phyloP scores from a whole-genome alignment of 345 rosid genomes.

The Litchi chinensis region DNA sequence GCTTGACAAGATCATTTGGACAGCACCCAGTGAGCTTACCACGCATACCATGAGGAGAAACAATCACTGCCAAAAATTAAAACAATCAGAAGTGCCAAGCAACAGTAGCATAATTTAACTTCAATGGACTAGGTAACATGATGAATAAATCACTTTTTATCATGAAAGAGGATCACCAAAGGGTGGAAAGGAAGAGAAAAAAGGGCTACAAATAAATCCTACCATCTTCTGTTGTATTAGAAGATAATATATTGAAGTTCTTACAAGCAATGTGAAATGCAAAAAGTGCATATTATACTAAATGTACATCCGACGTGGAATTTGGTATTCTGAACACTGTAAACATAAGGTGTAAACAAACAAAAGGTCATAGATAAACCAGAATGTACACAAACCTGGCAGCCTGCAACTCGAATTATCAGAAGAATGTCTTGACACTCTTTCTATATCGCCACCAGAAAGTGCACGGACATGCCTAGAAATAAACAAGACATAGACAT shows the following conservation, averaged over 20 bases:
- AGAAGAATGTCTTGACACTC: constrained; percentile 57
- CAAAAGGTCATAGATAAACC: background rate
- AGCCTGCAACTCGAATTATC: constrained; percentile 56
- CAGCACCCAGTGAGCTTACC: constrained; percentile 91
- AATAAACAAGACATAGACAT: constrained; percentile 24
- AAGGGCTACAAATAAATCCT: background rate
- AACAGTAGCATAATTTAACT: constrained; percentile 12
- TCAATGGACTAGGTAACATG: constrained; percentile 6
- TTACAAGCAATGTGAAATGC: background rate
- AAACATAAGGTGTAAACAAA: background rate
- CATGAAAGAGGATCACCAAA: background rate
- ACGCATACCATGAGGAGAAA: constrained; percentile 96
- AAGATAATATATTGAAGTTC: background rate
- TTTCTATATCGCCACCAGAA: constrained; percentile 76
- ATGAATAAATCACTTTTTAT: constrained; percentile 10
- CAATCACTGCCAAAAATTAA: constrained; percentile 62
- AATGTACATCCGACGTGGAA: background rate
- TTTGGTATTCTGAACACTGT: background rate
- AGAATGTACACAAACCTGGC: constrained; percentile 68
- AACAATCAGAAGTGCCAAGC: constrained; percentile 28
- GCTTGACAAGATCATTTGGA: constrained; percentile 93
- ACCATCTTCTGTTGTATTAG: background rate
- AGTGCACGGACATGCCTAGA: constrained; percentile 82
- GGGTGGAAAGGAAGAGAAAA: background rate
- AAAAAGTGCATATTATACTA: background rate